phyloP scores from a whole-genome alignment of 768 basidiomycete genomes.

The Kwoniella sp. region DNA sequence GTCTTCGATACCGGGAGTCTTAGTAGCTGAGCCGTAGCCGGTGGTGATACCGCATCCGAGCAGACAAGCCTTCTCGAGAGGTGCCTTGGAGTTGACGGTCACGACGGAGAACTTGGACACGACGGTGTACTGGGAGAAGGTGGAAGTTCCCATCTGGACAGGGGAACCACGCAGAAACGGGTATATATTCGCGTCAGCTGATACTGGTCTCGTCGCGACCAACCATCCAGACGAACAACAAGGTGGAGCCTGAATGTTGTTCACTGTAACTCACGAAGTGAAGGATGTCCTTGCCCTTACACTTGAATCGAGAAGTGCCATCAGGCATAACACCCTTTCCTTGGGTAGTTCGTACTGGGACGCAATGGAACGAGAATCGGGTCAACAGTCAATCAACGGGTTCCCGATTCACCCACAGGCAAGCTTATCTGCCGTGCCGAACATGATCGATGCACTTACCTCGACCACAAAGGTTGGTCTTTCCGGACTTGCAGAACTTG shows the following conservation, averaged over 20 bases:
- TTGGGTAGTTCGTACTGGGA: constrained; percentile 75
- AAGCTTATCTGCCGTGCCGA: background rate
- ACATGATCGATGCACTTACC: constrained; percentile 59
- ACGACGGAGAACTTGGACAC: constrained; percentile 97
- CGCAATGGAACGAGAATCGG: constrained; percentile 2
- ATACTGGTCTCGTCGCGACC: too few species aligned
- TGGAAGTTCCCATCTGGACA: constrained; percentile 91
- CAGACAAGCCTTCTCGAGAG: constrained; percentile 93
- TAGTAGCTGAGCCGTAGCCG: constrained; percentile 94
- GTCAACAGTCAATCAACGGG: background rate
- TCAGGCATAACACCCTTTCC: constrained; percentile 96
- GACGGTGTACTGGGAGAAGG: constrained; percentile 99
- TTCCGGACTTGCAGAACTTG: constrained; percentile 89
- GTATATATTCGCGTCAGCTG: background rate
- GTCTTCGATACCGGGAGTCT: constrained; percentile 75
- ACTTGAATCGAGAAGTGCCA: constrained; percentile 79
- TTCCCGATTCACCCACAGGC: too few species aligned
- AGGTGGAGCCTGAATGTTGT: too few species aligned
- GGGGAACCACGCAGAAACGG: constrained; percentile 7
- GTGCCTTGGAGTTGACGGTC: constrained; percentile 78
- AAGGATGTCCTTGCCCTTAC: constrained; percentile 79
- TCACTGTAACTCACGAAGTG: constrained; percentile 87
- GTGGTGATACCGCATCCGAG: constrained; percentile 92
- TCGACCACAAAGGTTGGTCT: constrained; percentile 97
- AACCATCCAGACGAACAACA: too few species aligned